Percentiles rank a stretch among this genome's conserved stretches.
Evolutionary conservation across 768 basidiomycete genomes (phyloP).

Genomic region (Cyclocybe cylindracea): DNA sequence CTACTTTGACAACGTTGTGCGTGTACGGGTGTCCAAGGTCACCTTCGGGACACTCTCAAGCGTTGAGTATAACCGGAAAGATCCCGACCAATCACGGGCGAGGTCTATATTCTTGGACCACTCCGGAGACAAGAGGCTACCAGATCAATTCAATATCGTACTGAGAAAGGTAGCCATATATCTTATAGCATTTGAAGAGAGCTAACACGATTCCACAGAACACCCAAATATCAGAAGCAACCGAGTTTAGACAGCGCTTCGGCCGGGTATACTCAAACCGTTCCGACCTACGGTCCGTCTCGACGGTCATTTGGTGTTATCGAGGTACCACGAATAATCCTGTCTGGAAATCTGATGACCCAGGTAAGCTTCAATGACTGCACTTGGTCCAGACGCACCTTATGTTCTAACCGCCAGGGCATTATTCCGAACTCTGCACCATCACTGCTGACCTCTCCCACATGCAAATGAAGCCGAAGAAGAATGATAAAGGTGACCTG

Average conservation of each 20-base stretch:
- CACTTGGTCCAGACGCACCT: background rate
- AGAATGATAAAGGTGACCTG: background rate
- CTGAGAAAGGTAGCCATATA: slow-evolving; percentile 8
- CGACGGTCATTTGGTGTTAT: slow-evolving; percentile 12
- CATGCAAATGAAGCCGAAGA: slow-evolving; percentile 3
- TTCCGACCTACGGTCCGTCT: too few relatives aligned
- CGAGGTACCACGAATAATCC: slow-evolving; percentile 10
- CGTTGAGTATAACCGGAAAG: slow-evolving; percentile 10
- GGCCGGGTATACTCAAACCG: background rate
- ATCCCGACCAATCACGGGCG: slow-evolving; percentile 13
- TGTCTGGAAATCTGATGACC: slow-evolving; percentile 14
- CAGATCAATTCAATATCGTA: slow-evolving; percentile 23
- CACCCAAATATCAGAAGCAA: background rate
- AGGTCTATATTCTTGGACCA: background rate
- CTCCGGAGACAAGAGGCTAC: slow-evolving; percentile 13
- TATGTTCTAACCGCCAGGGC: slow-evolving; percentile 8
- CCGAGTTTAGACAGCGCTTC: background rate
- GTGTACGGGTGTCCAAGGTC: slow-evolving; percentile 11
- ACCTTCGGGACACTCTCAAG: slow-evolving; percentile 11
- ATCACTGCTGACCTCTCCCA: slow-evolving; percentile 16
- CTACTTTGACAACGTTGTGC: slow-evolving; percentile 16
- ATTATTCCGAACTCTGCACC: slow-evolving; percentile 16
- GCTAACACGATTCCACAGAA: too few relatives aligned
- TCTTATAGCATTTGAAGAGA: background rate
- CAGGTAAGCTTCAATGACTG: slow-evolving; percentile 3